phyloP scores from a whole-genome alignment of 192 early-diverging fungal genomes.

The Physocladia obscura region DNA sequence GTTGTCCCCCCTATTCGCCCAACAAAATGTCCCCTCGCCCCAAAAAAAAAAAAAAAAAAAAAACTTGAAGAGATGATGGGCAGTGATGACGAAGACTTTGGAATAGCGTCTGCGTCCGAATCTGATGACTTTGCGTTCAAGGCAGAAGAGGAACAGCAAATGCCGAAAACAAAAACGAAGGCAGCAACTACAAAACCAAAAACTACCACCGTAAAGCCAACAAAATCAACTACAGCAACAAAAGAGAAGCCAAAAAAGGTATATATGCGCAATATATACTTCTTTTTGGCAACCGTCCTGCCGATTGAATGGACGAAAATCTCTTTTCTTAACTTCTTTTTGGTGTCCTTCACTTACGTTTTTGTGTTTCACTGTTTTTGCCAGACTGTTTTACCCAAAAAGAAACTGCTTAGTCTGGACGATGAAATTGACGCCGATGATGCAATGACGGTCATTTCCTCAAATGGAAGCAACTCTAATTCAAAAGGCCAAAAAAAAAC shows the following conservation, averaged over 20 bases:
- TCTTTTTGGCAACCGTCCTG: no score
- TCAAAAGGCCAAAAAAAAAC: not conserved
- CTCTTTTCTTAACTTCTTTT: no score
- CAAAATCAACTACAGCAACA: not conserved
- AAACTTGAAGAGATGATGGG: not conserved
- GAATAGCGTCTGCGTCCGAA: not conserved
- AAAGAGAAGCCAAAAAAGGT: not conserved
- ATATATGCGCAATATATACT: no score
- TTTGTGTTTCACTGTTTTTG: not conserved
- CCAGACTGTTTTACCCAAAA: not conserved
- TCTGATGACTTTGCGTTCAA: not conserved
- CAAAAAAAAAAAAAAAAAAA: conserved; percentile 2
- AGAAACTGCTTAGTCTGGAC: not conserved
- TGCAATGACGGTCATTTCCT: not conserved
- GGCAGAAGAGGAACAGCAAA: not conserved
- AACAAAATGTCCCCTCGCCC: no score
- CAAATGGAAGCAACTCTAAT: not conserved
- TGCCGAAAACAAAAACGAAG: not conserved
- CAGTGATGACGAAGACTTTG: not conserved
- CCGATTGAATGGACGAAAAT: no score
- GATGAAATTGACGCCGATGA: not conserved
- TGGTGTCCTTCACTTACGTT: no score
- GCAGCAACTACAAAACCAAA: not conserved
- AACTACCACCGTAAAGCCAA: not conserved
- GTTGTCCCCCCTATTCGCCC: no score